Evolutionary conservation across 2,329 filamentous ascomycete species (phyloP), one percentile per base, ranked within the genome.

Genomic region (Cercospora berteroae): DNA sequence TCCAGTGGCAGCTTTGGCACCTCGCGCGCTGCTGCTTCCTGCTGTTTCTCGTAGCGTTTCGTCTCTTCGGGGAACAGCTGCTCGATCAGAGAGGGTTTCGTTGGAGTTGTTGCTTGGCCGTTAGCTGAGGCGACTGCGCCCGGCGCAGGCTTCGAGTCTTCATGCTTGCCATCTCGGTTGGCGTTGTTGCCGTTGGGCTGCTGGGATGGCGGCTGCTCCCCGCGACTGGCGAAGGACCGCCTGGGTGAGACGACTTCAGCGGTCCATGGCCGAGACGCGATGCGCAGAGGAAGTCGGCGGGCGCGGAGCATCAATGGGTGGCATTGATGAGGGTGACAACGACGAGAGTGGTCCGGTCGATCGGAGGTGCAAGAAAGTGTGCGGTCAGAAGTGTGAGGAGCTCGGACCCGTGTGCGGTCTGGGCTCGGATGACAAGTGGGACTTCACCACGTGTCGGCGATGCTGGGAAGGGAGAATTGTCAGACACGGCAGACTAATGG

Each of bases 41-140:
- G 63, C 25, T 67, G 64, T 4, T 64, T 67, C 55, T 71, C 70
- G 64, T 75, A 66, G 42, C 70, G 72, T 70, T 77, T 78, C 18
- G 77, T 77, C 64, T 84, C 82, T 70, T 86, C 83, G 5, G 86
- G 86, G 70, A 88, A 88, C 0, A 88, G 81, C 70, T 86, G 82
- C 62, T 82, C 80, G 5, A 83, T 74, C 59, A 83, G 76, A 4
- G 81, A 80, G 31, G 76, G 77, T 60, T 77, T 68, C 58, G 63
- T 31, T 23, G 50, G 3, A 13, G 59, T 29, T 12, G 58, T 13
- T 8, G 5, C 0, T n/a, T 20, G 13, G 16, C 7, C 23, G 27
- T 48, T 27, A 42, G 18, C 48, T 64, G 25, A 57, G 66, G 36
- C 2, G 0, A 0, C 29, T 39, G 44, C 0, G n/a, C 10, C 13